phyloP scores from a whole-genome alignment of 495 filamentous ascomycete species.

The Penicillium argentinense region DNA sequence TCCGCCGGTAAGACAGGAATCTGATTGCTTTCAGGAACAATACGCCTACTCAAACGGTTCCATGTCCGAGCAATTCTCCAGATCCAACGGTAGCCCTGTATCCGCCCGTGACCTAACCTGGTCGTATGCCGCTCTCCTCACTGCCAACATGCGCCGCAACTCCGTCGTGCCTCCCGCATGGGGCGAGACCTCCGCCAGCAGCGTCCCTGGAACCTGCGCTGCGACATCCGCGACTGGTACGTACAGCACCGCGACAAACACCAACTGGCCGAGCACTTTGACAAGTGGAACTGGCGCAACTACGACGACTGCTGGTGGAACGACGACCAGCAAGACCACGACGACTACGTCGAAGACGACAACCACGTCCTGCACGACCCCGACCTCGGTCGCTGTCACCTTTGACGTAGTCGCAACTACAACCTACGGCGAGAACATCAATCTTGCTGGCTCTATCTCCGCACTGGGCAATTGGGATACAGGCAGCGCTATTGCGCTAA shows the following conservation, averaged over 20 bases:
- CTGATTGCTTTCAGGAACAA: constrained; percentile 27
- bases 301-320: constrained; percentile 9
- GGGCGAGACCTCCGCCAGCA: constrained; percentile 51
- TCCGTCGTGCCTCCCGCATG: constrained; percentile 54
- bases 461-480: constrained; percentile 60
- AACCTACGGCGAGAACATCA: constrained; percentile 57
- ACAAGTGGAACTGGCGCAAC: constrained; percentile 35
- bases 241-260: constrained; percentile 56
- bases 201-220: constrained; percentile 54
- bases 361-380: constrained; percentile 37
- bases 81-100: constrained; percentile 47
- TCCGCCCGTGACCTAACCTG: constrained; percentile 56
- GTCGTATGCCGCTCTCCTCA: constrained; percentile 53
- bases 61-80: constrained; percentile 61
- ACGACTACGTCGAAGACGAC: constrained; percentile 32
- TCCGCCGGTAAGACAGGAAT: too few species aligned
- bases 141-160: constrained; percentile 49
- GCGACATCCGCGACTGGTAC: constrained; percentile 54
- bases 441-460: constrained; percentile 54
- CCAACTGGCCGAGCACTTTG: constrained; percentile 55
- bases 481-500: constrained; percentile 48
- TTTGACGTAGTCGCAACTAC: constrained; percentile 60
- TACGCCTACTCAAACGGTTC: constrained; percentile 51
- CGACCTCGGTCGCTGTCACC: constrained; percentile 54
- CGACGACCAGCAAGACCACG: constrained; percentile 32